Evolutionary conservation across 2,329 filamentous ascomycete species (phyloP), one percentile per base, ranked within the genome.

Genomic region (Cylindrodendrum hubeiense): DNA sequence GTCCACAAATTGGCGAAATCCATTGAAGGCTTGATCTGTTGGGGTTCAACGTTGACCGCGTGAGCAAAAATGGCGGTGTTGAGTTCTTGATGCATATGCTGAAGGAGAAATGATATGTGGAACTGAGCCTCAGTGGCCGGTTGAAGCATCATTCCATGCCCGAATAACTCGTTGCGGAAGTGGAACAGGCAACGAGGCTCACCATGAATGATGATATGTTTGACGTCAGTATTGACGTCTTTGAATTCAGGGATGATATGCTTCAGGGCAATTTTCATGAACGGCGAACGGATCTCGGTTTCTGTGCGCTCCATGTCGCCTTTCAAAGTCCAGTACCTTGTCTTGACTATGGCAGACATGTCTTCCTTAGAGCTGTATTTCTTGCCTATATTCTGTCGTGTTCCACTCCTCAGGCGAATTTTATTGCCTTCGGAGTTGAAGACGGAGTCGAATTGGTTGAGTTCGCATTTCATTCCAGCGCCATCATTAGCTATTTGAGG

Each of bases 191-290:
- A n/a, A 10, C 24, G 15, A 15, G 51, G 37, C 7, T 44, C 24
- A 8, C 28, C 13, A 6, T 17, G 15, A 30, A 44, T 19, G 3
- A 17, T 44, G 21, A 54, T 54, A 15, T 54, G 15, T 5, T 44
- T 19, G 2, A 43, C 13, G 19, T 54, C 24, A 19, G 43, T 21
- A 30, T 43, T 43, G 8, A 15, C 30, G 19, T 37, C 7, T n/a
- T 53, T 33, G 30, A 26, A 53, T 12, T 41, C 33, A 5, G 50
- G 33, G n/a, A 41, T 26, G 21, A 41, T 12, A n/a, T 21, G 6
- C 21, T 53, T 53, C 33, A 53, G 34, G 13, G 33, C 33, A 28
- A 12, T 21, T 24, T 53, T 53, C 50, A 53, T 53, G 34, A 24
- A 28, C 21, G 50, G 34, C 4, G 50, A 53, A 26, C 13, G 9